phyloP scores from a whole-genome alignment of 192 early-diverging fungal species.

The Phlyctochytrium arcticum region DNA sequence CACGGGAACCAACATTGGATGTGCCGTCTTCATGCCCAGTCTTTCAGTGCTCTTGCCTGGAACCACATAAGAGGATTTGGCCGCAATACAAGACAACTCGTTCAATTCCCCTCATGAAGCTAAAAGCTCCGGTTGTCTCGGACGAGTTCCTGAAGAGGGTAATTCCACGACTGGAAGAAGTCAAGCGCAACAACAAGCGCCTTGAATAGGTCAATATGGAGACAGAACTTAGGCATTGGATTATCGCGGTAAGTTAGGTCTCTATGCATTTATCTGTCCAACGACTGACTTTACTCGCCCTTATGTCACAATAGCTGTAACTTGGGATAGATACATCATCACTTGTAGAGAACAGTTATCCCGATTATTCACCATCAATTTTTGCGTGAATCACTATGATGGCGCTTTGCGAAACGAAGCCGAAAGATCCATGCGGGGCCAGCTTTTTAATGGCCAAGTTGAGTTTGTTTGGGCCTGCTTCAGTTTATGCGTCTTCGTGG shows the following conservation, averaged over 20 bases:
- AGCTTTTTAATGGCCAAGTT: neutral
- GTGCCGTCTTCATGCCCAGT: too few species aligned
- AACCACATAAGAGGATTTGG: neutral
- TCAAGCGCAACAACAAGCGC: neutral
- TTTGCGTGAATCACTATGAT: neutral
- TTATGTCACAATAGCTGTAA: neutral
- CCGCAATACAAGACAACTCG: neutral
- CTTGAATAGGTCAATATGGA: neutral
- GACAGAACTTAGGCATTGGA: conserved; percentile 6
- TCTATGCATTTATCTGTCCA: too few species aligned
- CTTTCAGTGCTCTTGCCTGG: neutral
- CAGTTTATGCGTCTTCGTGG: neutral
- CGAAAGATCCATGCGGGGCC: conserved; percentile 6
- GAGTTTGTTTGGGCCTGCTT: conserved; percentile 15
- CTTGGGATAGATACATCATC: neutral
- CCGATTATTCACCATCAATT: neutral
- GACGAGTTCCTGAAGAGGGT: neutral
- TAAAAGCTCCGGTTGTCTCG: neutral
- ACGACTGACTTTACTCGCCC: neutral
- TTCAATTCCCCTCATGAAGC: neutral
- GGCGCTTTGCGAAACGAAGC: conserved; percentile 1
- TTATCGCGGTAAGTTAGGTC: conserved; percentile 4
- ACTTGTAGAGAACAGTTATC: neutral
- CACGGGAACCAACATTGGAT: too few species aligned
- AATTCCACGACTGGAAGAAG: neutral